Conservation (phyloP, 768 basidiomycete species). For the Amylocystis lapponica region DNA sequence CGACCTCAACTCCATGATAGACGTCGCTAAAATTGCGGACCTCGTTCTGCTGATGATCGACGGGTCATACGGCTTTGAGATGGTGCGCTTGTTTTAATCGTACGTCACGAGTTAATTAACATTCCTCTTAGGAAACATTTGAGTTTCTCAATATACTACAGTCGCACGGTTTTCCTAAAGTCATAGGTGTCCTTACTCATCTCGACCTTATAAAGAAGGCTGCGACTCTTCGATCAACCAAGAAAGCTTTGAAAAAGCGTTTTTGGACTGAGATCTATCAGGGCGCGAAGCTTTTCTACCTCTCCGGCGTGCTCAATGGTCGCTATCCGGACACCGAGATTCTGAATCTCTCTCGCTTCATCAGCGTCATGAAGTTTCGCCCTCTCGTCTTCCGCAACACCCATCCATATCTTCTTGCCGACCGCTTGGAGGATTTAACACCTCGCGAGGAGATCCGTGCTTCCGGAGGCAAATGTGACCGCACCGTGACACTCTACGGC, state of each 20-base stretch:
- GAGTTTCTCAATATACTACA: slow-evolving; percentile 98
- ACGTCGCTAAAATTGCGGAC: slow-evolving; percentile 95
- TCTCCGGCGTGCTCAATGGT: slow-evolving; percentile 94
- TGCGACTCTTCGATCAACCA: slow-evolving; percentile 78
- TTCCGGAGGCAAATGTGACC: slow-evolving; percentile 83
- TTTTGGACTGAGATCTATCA: slow-evolving; percentile 99
- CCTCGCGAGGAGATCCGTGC: slow-evolving; percentile 75
- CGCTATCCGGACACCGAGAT: slow-evolving; percentile 97
- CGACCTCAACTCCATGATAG: slow-evolving; percentile 97
- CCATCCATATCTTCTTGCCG: slow-evolving; percentile 92
- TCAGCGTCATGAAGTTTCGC: slow-evolving; percentile 97
- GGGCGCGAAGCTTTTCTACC: slow-evolving; percentile 96
- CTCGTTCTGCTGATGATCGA: slow-evolving; percentile 97
- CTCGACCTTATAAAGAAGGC: slow-evolving; percentile 95
- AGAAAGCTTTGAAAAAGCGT: slow-evolving; percentile 92
- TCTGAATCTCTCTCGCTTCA: slow-evolving; percentile 92
- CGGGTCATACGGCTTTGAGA: slow-evolving; percentile 96
- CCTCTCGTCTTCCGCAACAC: slow-evolving; percentile 93
- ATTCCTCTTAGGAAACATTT: slow-evolving; percentile 79
- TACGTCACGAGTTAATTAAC: slow-evolving; percentile 3
- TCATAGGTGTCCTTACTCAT: slow-evolving; percentile 93
- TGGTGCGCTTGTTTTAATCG: slow-evolving; percentile 52
- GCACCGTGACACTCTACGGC: slow-evolving; percentile 91
- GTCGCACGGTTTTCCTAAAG: slow-evolving; percentile 97
- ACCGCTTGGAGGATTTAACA: slow-evolving; percentile 93